Conservation (phyloP, 495 filamentous ascomycete species). For the Aspergillus ellipticus region DNA sequence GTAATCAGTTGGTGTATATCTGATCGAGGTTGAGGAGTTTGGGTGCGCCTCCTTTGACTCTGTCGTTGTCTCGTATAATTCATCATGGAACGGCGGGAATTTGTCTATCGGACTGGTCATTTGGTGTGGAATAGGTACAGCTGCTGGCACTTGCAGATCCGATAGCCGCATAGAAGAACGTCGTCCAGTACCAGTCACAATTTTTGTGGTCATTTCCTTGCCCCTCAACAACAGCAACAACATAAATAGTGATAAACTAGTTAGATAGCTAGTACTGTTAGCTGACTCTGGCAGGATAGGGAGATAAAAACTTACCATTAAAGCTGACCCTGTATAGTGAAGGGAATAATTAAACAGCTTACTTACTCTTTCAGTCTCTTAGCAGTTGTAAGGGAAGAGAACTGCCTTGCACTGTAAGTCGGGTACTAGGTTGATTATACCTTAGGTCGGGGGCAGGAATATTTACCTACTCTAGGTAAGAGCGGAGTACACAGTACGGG, state of each 20-base stretch:
- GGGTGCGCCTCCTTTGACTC: slow-evolving; percentile 22
- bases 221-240: neutral
- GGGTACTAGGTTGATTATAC: neutral
- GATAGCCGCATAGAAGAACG: slow-evolving; percentile 42
- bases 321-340: neutral
- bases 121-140: slow-evolving; percentile 26
- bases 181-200: slow-evolving; percentile 43
- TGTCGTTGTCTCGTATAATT: slow-evolving; percentile 25
- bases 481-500: too few species aligned
- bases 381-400: neutral
- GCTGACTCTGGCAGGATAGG: neutral
- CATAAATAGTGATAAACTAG: neutral
- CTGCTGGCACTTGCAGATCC: slow-evolving; percentile 33
- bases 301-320: neutral
- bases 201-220: slow-evolving; percentile 40
- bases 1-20: slow-evolving; percentile 30
- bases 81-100: slow-evolving; percentile 42
- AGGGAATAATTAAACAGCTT: neutral
- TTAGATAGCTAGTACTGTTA: neutral
- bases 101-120: slow-evolving; percentile 42
- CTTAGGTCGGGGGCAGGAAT: neutral
- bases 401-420: neutral
- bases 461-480: too few species aligned
- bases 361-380: neutral
- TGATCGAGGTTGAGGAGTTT: slow-evolving; percentile 29